Evolutionary conservation across 1,139 yeast genomes (phyloP).

Genomic region (Suhomyces bribrorum): DNA sequence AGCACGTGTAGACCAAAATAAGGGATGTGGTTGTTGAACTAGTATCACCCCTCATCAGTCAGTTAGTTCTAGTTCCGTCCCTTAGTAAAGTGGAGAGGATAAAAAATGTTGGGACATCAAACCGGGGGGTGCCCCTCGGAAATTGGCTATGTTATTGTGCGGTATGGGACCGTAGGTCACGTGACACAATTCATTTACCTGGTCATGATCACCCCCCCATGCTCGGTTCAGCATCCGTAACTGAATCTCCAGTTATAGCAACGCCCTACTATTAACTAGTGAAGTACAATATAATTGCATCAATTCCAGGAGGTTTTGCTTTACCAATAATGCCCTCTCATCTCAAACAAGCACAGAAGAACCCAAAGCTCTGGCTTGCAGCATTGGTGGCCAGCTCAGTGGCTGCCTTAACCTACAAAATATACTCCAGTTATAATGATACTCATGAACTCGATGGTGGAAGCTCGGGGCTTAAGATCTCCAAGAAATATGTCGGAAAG

Average conservation of each 20-base stretch:
- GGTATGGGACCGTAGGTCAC: conserved; percentile 1
- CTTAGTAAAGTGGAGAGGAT: conserved; percentile 1
- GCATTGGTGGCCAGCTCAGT: conserved; percentile 42
- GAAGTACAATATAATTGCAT: background rate
- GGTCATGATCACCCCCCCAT: background rate
- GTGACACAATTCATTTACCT: background rate
- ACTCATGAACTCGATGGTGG: conserved; percentile 9
- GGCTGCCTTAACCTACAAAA: conserved; percentile 37
- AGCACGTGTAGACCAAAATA: too few relatives aligned
- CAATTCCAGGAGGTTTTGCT: background rate
- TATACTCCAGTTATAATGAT: conserved; percentile 26
- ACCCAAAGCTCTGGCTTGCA: conserved; percentile 36
- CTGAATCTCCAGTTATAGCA: background rate
- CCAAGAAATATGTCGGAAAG: conserved; percentile 32
- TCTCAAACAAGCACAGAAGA: conserved; percentile 14
- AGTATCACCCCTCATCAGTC: background rate
- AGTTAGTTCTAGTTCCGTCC: background rate
- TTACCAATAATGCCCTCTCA: conserved; percentile 7
- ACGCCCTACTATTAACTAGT: background rate
- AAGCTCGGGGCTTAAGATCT: conserved; percentile 7
- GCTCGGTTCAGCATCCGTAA: background rate
- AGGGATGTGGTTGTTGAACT: too few relatives aligned
- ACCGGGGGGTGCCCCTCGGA: background rate
- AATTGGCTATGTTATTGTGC: background rate
- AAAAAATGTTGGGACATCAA: conserved; percentile 4